A percentile compares a stretch with the other conserved stretches of the same genome.
Conservation (phyloP, 1,139 yeast species). For the Meyerozyma elateridarum region DNA sequence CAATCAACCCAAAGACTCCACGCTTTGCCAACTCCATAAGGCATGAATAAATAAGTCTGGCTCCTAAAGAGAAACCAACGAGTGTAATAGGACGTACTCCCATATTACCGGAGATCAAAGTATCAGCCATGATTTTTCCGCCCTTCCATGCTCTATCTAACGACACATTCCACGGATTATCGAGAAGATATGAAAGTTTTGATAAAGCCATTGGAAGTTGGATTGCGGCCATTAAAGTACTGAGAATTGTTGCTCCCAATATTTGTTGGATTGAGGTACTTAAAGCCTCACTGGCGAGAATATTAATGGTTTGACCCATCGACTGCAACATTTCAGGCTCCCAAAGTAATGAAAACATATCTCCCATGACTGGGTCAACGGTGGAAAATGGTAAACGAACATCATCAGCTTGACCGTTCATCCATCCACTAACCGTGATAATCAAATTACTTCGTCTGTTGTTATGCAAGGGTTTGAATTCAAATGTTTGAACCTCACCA, state of each 20-base stretch:
- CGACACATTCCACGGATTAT: constrained; percentile 98
- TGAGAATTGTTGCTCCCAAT: constrained; percentile 83
- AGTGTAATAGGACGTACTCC: constrained; percentile 92
- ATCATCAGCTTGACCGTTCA: constrained; percentile 93
- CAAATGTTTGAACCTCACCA: constrained; percentile 92
- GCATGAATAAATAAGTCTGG: constrained; percentile 89
- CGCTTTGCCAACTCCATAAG: constrained; percentile 77
- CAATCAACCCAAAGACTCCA: constrained; percentile 85
- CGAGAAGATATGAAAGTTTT: constrained; percentile 82
- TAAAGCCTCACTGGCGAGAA: constrained; percentile 89
- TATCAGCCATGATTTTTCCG: constrained; percentile 87
- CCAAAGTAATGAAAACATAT: constrained; percentile 86
- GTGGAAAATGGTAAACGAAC: constrained; percentile 94
- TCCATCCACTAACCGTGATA: constrained; percentile 97
- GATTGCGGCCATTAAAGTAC: constrained; percentile 94
- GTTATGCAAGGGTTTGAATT: constrained; percentile 87
- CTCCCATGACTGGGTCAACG: constrained; percentile 97
- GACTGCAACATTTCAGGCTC: constrained; percentile 97
- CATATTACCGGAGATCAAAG: constrained; percentile 76
- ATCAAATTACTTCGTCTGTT: constrained; percentile 84
- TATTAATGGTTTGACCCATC: constrained; percentile 92
- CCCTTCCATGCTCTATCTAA: constrained; percentile 97
- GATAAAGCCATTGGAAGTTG: constrained; percentile 91
- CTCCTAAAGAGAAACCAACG: constrained; percentile 92
- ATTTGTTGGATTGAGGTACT: constrained; percentile 93